Evolutionary conservation across 495 filamentous ascomycete species (phyloP).

Genomic region (Aspergillus funiculosus): DNA sequence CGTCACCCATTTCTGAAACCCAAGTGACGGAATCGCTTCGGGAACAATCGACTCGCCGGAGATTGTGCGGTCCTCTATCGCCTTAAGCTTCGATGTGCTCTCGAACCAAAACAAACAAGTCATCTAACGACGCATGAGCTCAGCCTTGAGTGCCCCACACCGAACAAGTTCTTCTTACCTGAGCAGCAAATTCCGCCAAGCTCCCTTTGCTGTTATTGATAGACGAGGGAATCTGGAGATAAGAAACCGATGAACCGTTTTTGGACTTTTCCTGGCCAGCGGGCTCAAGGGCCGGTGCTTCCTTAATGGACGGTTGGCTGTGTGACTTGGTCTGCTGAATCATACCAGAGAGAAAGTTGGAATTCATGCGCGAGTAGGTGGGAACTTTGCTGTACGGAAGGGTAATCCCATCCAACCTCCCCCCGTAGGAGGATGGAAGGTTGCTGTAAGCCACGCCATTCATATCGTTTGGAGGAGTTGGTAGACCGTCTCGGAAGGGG

Average conservation of each 20-base stretch:
- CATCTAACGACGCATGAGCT: conserved; percentile 53
- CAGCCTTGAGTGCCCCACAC: conserved; percentile 4
- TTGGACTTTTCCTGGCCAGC: conserved; percentile 28
- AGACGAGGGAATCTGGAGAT: conserved; percentile 63
- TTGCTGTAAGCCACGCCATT: conserved; percentile 41
- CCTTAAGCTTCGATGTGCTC: conserved; percentile 65
- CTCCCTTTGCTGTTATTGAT: conserved; percentile 69
- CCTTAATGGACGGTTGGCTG: conserved; percentile 22
- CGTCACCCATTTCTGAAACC: conserved; percentile 92
- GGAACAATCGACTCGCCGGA: conserved; percentile 49
- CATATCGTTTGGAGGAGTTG: conserved; percentile 49
- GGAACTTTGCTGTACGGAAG: conserved; percentile 26
- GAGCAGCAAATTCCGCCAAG: conserved; percentile 74
- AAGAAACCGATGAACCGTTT: conserved; percentile 50
- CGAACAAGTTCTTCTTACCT: conserved; percentile 44
- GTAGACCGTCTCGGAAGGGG: conserved; percentile 44
- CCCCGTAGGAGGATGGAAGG: conserved; percentile 33
- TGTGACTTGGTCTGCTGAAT: conserved; percentile 25
- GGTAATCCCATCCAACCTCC: conserved; percentile 26
- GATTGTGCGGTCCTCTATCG: conserved; percentile 61
- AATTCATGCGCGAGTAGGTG: conserved; percentile 24
- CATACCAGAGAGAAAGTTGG: conserved; percentile 25
- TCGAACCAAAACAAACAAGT: conserved; percentile 99
- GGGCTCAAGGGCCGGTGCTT: conserved; percentile 20
- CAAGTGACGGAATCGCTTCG: conserved; percentile 68